phyloP scores from a whole-genome alignment of 1,284 basidiomycete species.

The Grifola frondosa region DNA sequence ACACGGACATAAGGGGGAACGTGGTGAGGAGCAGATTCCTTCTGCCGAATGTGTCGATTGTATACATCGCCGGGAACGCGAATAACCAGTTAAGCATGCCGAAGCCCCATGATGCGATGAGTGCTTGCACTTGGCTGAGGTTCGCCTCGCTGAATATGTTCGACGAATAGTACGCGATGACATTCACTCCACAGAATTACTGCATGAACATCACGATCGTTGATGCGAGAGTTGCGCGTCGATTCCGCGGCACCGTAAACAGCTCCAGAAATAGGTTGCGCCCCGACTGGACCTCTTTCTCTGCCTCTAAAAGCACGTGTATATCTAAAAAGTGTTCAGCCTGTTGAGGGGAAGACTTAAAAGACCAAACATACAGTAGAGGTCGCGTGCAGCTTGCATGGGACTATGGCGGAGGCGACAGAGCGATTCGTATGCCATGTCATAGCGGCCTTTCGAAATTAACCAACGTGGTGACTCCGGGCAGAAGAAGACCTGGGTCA shows the following conservation, averaged over 20 bases:
- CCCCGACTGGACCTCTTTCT: slow-evolving; percentile 53
- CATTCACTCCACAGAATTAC: slow-evolving; percentile 64
- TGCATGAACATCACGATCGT: slow-evolving; percentile 71
- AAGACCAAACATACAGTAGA: slow-evolving; percentile 42
- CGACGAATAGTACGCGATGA: slow-evolving; percentile 64
- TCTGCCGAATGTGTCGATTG: slow-evolving; percentile 67
- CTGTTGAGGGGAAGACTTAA: slow-evolving; percentile 13
- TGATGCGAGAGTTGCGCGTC: slow-evolving; percentile 68
- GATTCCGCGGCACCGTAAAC: slow-evolving; percentile 69
- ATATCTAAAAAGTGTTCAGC: slow-evolving; percentile 56
- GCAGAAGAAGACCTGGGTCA: slow-evolving; percentile 51
- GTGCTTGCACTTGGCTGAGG: slow-evolving; percentile 43
- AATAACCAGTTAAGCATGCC: slow-evolving; percentile 48
- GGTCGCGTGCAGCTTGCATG: slow-evolving; percentile 73
- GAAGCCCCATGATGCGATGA: slow-evolving; percentile 59
- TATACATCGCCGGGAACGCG: slow-evolving; percentile 53
- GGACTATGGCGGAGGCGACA: slow-evolving; percentile 58
- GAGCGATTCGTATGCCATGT: slow-evolving; percentile 62
- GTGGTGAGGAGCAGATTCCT: slow-evolving; percentile 62
- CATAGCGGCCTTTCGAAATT: slow-evolving; percentile 63
- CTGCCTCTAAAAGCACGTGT: slow-evolving; percentile 62
- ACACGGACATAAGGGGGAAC: slow-evolving; percentile 62
- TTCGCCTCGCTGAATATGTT: slow-evolving; percentile 56
- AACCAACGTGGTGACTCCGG: slow-evolving; percentile 72
- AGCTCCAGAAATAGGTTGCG: slow-evolving; percentile 57